Conservation (phyloP, 768 basidiomycete genomes). For the Lentinula guzmanii region DNA sequence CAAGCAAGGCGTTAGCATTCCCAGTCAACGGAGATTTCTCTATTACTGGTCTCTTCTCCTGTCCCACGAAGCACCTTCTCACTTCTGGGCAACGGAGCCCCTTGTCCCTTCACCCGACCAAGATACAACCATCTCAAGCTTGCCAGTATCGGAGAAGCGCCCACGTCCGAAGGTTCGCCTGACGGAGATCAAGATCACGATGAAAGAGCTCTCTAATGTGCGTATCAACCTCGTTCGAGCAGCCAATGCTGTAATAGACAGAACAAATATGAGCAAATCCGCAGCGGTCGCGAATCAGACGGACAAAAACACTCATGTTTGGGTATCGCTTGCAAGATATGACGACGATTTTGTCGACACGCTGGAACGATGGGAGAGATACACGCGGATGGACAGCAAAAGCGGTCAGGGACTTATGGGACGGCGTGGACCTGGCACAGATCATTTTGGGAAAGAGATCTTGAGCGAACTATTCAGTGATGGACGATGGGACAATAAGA, state of each 20-base stretch:
- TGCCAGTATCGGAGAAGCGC: slow-evolving; percentile 6
- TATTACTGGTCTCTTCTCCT: slow-evolving; percentile 73
- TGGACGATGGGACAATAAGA: slow-evolving; percentile 63
- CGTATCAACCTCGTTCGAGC: slow-evolving; percentile 50
- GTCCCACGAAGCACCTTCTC: slow-evolving; percentile 44
- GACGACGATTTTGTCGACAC: slow-evolving; percentile 61
- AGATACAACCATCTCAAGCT: background rate
- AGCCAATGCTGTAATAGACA: slow-evolving; percentile 48
- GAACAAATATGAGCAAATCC: slow-evolving; percentile 31
- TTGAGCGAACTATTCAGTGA: slow-evolving; percentile 40
- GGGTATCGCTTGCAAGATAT: slow-evolving; percentile 79
- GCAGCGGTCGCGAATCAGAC: slow-evolving; percentile 12
- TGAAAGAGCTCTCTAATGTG: slow-evolving; percentile 48
- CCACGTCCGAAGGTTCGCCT: slow-evolving; percentile 46
- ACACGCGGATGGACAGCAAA: slow-evolving; percentile 35
- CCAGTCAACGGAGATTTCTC: slow-evolving; percentile 75
- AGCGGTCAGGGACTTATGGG: slow-evolving; percentile 25
- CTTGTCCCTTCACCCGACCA: background rate
- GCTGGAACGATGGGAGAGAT: slow-evolving; percentile 57
- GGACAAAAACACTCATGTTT: slow-evolving; percentile 37
- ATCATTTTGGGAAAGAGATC: slow-evolving; percentile 27
- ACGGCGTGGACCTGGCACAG: slow-evolving; percentile 25
- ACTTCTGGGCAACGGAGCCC: slow-evolving; percentile 34
- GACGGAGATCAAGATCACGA: slow-evolving; percentile 50
- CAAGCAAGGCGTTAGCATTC: slow-evolving; percentile 69